phyloP scores from a whole-genome alignment of 305 asterid species.

The Fraxinus greggii region DNA sequence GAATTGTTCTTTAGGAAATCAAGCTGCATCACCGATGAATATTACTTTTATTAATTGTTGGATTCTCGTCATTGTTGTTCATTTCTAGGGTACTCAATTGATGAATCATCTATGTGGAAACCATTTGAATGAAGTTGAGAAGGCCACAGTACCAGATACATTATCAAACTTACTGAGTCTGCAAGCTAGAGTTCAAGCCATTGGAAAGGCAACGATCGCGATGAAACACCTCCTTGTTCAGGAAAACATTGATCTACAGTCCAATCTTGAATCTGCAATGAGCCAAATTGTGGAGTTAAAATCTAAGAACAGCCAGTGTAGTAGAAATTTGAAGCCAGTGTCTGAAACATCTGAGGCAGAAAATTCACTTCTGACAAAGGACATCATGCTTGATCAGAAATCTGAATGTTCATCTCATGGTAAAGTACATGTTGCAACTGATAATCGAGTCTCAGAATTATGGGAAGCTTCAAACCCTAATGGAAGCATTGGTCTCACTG shows the following conservation, averaged over 20 bases:
- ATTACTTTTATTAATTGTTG: neutral
- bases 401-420: slow-evolving; percentile 72
- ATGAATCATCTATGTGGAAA: slow-evolving; percentile 18
- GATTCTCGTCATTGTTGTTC: slow-evolving; percentile 11
- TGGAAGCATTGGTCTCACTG: slow-evolving; percentile 35
- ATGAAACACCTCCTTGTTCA: slow-evolving; percentile 48
- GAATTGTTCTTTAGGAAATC: neutral
- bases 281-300: slow-evolving; percentile 67
- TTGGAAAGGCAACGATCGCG: slow-evolving; percentile 54
- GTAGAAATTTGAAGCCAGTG: slow-evolving; percentile 48
- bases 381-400: slow-evolving; percentile 85
- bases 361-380: slow-evolving; percentile 68
- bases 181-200: slow-evolving; percentile 51
- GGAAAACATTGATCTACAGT: slow-evolving; percentile 55
- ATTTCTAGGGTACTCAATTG: slow-evolving; percentile 46
- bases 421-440: slow-evolving; percentile 46
- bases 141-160: slow-evolving; percentile 25
- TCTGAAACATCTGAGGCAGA: slow-evolving; percentile 73
- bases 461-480: slow-evolving; percentile 46
- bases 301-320: slow-evolving; percentile 43
- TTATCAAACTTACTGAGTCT: slow-evolving; percentile 50
- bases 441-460: slow-evolving; percentile 41
- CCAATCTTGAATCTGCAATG: slow-evolving; percentile 64
- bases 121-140: slow-evolving; percentile 33
- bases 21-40: neutral